These are phyloP conservation scores for Panicum virgatum DNA, from an alignment of 202 grass and related monocot genomes.

Conservation along the genomic window DNA sequence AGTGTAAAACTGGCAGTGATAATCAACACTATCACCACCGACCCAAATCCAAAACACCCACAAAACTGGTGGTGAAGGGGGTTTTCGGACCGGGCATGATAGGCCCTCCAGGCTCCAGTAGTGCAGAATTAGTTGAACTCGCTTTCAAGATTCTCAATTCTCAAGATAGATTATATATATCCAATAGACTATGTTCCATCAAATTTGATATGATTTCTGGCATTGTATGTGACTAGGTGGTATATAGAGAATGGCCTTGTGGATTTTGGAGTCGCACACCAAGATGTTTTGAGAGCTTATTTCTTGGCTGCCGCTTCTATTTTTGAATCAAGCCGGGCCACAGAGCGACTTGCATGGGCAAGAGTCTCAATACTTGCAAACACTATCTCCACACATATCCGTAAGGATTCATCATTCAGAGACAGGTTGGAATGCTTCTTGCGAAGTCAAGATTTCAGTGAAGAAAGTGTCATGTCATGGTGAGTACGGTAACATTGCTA, in stretches of 20 bases:
- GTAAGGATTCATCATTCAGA: neutral
- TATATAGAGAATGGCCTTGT: conserved; percentile 49
- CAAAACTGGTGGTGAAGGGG: too few relatives aligned
- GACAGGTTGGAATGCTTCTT: conserved; percentile 33
- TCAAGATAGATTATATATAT: too few relatives aligned
- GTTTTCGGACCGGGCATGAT: too few relatives aligned
- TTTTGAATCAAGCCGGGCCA: conserved; percentile 60
- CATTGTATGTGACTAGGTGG: conserved; percentile 52
- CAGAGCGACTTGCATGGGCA: conserved; percentile 61
- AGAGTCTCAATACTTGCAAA: conserved; percentile 46
- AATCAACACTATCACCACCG: too few relatives aligned
- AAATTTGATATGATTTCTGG: neutral
- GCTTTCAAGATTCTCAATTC: too few relatives aligned
- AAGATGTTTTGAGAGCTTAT: conserved; percentile 53
- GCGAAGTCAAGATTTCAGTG: conserved; percentile 11
- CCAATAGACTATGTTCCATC: too few relatives aligned
- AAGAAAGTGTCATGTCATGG: conserved; percentile 20
- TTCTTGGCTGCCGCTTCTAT: conserved; percentile 60
- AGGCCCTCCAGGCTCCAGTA: too few relatives aligned
- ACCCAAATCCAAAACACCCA: too few relatives aligned
- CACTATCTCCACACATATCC: conserved; percentile 33
- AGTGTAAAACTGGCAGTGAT: too few relatives aligned
- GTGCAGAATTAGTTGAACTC: too few relatives aligned
- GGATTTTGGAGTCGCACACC: conserved; percentile 25
- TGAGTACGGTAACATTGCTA: too few relatives aligned